A percentile compares a stretch with the other conserved stretches of the same genome.
Conservation (phyloP, 169 alveolate species). For the Condylostoma magnum region DNA sequence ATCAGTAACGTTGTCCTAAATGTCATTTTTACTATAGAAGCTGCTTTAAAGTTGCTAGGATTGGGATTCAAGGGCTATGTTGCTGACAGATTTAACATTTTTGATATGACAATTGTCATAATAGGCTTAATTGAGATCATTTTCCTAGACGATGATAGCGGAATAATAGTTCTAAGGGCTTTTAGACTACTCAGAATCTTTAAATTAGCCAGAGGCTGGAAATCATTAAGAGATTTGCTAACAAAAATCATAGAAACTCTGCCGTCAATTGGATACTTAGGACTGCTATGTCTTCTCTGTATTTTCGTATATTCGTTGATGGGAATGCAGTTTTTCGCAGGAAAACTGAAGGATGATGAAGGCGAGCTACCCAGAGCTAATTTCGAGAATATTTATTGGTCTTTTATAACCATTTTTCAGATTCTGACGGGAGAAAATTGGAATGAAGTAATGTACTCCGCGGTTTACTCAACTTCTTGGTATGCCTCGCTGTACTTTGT, state of each 20-base stretch:
- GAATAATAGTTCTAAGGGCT: neutral
- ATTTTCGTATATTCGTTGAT: neutral
- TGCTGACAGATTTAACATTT: constrained; percentile 31
- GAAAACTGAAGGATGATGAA: neutral
- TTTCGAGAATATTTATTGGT: constrained; percentile 13
- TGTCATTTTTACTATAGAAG: neutral
- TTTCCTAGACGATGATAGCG: neutral
- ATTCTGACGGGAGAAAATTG: constrained; percentile 24
- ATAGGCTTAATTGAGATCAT: constrained; percentile 14
- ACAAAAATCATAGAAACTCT: neutral
- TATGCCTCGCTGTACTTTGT: constrained; percentile 40
- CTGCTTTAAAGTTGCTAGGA: constrained; percentile 6
- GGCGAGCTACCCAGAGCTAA: constrained; percentile 20
- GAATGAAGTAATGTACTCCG: constrained; percentile 20
- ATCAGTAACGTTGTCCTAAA: neutral
- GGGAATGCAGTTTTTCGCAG: neutral
- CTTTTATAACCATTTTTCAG: constrained; percentile 24
- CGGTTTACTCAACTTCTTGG: constrained; percentile 37
- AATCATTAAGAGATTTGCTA: neutral
- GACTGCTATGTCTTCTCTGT: neutral
- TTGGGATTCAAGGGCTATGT: constrained; percentile 3
- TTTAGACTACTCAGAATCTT: neutral
- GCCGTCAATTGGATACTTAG: neutral
- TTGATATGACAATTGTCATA: constrained; percentile 33
- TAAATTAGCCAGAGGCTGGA: neutral